Evolutionary conservation across 1,284 basidiomycete genomes (phyloP).

Genomic region (Pseudozyma hubeiensis): DNA sequence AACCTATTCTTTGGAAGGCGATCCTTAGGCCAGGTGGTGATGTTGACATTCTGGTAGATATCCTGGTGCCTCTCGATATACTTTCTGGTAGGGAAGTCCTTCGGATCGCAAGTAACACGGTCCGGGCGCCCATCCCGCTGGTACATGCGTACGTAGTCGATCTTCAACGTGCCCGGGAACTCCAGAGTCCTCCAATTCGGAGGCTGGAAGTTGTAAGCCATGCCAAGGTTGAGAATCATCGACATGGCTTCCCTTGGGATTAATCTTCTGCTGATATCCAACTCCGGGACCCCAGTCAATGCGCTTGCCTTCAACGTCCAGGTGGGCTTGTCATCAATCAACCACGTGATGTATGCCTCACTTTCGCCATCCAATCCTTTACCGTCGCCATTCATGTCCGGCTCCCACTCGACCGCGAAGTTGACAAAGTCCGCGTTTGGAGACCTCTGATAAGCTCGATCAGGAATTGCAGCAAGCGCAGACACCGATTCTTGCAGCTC

Average conservation of each 20-base stretch:
- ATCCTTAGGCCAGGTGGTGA: conserved; percentile 54
- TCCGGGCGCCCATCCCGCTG: conserved; percentile 50
- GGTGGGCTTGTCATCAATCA: conserved; percentile 60
- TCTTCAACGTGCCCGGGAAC: conserved; percentile 54
- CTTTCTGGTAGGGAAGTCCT: conserved; percentile 60
- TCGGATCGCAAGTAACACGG: conserved; percentile 58
- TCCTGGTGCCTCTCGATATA: conserved; percentile 64
- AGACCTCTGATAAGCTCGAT: conserved; percentile 42
- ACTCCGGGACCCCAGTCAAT: conserved; percentile 27
- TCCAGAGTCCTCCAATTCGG: conserved; percentile 43
- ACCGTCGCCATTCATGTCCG: conserved; percentile 61
- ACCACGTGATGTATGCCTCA: conserved; percentile 56
- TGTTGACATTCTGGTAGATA: conserved; percentile 65
- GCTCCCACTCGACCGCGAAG: conserved; percentile 66
- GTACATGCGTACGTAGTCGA: conserved; percentile 63
- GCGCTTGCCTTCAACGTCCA: conserved; percentile 57
- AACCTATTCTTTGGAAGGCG: conserved; percentile 46
- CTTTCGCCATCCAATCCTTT: conserved; percentile 67
- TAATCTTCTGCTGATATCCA: conserved; percentile 55
- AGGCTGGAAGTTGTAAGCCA: conserved; percentile 62
- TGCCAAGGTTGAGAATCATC: conserved; percentile 64
- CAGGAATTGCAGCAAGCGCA: conserved; percentile 57
- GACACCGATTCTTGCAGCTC: conserved; percentile 67
- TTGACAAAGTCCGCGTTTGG: conserved; percentile 28
- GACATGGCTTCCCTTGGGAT: conserved; percentile 65